Evolutionary conservation across 2,329 filamentous ascomycete genomes (phyloP), one percentile per base, ranked within the genome.

Genomic region (Paramyrothecium roridum): DNA sequence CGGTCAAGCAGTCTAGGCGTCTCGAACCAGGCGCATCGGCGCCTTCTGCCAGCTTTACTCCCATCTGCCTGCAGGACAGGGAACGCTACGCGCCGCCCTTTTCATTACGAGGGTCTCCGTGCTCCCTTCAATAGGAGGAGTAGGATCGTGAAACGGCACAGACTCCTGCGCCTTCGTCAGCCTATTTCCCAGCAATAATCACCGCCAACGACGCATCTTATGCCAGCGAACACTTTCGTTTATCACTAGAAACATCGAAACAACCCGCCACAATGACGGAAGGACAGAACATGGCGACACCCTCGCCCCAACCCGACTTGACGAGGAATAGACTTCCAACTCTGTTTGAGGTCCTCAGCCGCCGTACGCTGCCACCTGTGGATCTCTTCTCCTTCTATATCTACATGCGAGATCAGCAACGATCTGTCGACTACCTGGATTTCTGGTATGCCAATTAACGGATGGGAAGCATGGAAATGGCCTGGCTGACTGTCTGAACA

Each of bases 381-480:
- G 96, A 99, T 69, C 81, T 99, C 12, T 99, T 96, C 74, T 97
- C 93, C 2, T 99, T 99, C 78, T 99, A 99, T 76, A 99, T 99
- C 66, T 99, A 96, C 76, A 99, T 99, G 95, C 86, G 95, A 67
- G 96, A 99, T 73, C 93, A 97, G 75, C 95, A 99, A 74, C 87
- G 93, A 71, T 97, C 93, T 8, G 95, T 99, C 13, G 95, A 99
- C 69, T 99, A 99, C 67, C 79, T 99, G 46, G 95, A 99, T 71
- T 99, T 99, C 74, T 99, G 96, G 95, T 98, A 79, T 56, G 85
- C 70, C 12, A 13, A 17, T 19, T 19, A 7, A 7, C 26, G 26
- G 13, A 30, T 11, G 23, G 12, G 4, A 43, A 43, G 13, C 12
- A 17, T 37, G 33, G 16, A 43, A 34, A 30, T 10, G 20, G 19